Evolutionary conservation across 345 rosid species (phyloP), one percentile per base, ranked within the genome.

Genomic region (Hibiscus tridactylites): DNA sequence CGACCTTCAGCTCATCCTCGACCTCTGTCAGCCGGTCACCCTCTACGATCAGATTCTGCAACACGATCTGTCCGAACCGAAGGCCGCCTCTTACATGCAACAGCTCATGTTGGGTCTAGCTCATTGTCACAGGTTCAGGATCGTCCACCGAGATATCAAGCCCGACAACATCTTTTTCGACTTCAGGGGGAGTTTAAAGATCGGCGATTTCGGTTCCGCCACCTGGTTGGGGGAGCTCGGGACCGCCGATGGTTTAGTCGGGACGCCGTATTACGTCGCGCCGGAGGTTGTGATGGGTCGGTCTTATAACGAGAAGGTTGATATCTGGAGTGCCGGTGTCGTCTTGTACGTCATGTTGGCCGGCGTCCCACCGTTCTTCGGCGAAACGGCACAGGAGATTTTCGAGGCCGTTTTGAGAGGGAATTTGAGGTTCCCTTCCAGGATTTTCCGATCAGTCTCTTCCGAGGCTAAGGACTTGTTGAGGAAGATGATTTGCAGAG

Each of bases 181-280:
- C 68, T 79, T 74, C 4, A 53, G 71, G 62, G 79, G 42, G 7
- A 56, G 39, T 1, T 53, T 89, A 56, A 88, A 84, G 75, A 76
- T 92, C 0, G 92, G 85, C 1, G 97, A 95, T 67, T 92, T 90
- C 17, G 97, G 97, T 12, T 92, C 88, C 1, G 92, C 93, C 0
- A 85, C 72, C 54, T 82, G 82, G 87, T 71, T 83, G 10, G 77
- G 61, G 5, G 83, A 71, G 1, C 75, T 75, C 42, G 79, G 80
- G 42, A 37, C 68, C 50, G 72, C 78, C 62, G 80, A 33, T 11
- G 97, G 96, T 9, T 72, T 89, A 0, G 96, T 90, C 0, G 94
- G 99, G 3, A 95, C 94, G 74, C 99, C 94, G 50, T 90, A 95
- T 13, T 92, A 92, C 33, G 88, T 90, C 0, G 96, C 94, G 10